Evolutionary conservation across 192 early-diverging fungal genomes (phyloP).

Genomic region (Chytriomyces confervae): DNA sequence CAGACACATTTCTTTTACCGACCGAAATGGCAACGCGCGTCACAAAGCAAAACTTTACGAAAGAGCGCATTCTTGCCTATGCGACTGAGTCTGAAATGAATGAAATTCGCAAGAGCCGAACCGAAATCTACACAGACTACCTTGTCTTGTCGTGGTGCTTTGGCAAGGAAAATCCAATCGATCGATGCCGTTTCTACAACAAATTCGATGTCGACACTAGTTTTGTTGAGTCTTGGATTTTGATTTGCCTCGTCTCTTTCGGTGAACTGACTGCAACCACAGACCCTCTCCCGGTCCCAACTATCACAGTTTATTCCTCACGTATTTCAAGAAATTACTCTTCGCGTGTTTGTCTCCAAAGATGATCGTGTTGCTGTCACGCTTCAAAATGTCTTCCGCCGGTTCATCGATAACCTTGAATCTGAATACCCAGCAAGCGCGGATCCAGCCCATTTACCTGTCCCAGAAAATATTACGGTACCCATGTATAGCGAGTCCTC

Average conservation of each 20-base stretch:
- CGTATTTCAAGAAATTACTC: constrained; percentile 70
- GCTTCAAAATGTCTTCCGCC: background rate
- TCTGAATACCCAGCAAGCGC: background rate
- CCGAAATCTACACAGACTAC: constrained; percentile 79
- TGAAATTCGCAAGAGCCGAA: constrained; percentile 30
- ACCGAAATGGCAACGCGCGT: constrained; percentile 11
- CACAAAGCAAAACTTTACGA: constrained; percentile 61
- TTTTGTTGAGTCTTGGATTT: background rate
- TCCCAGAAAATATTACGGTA: too few species aligned
- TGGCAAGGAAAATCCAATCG: constrained; percentile 85
- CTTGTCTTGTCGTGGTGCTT: constrained; percentile 83
- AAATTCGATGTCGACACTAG: constrained; percentile 60
- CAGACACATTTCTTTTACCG: constrained; percentile 24
- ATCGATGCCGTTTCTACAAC: constrained; percentile 79
- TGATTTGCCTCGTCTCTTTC: constrained; percentile 3
- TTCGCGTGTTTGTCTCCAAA: constrained; percentile 62
- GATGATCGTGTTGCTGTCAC: constrained; percentile 5
- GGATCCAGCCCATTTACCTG: too few species aligned
- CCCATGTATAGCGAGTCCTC: too few species aligned
- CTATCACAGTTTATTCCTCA: constrained; percentile 75
- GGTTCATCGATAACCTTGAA: constrained; percentile 7
- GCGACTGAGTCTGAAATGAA: constrained; percentile 44
- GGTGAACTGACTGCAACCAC: background rate
- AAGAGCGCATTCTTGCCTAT: constrained; percentile 57
- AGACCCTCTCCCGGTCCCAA: constrained; percentile 65